phyloP scores from a whole-genome alignment of 768 basidiomycete species.

The Suillus variegatus region DNA sequence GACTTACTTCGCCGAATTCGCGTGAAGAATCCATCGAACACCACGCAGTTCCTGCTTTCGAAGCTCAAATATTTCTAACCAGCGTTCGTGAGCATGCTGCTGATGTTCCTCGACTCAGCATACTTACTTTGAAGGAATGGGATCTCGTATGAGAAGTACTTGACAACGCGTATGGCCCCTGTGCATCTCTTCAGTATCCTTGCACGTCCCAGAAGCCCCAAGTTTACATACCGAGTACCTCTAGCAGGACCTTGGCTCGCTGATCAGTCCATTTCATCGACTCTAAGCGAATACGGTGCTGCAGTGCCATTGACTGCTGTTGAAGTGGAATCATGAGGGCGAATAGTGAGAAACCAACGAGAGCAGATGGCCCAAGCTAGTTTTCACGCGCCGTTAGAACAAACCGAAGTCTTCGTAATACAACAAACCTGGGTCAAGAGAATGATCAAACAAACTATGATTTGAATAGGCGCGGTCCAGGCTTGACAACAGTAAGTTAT shows the following conservation, averaged over 20 bases:
- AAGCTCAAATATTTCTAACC: slow-evolving; percentile 52
- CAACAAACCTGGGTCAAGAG: slow-evolving; percentile 51
- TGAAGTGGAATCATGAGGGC: slow-evolving; percentile 62
- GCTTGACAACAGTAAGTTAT: slow-evolving; percentile 28
- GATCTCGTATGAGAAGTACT: slow-evolving; percentile 73
- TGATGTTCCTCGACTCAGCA: not conserved
- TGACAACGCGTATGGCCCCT: slow-evolving; percentile 73
- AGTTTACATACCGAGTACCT: slow-evolving; percentile 50
- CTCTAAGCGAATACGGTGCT: slow-evolving; percentile 51
- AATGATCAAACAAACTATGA: slow-evolving; percentile 59
- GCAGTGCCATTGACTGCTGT: slow-evolving; percentile 60
- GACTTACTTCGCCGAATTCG: slow-evolving; percentile 62
- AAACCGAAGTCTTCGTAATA: not conserved
- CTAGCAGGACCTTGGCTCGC: slow-evolving; percentile 63
- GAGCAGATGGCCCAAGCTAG: slow-evolving; percentile 68
- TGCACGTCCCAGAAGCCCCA: not conserved
- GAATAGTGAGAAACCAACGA: slow-evolving; percentile 71
- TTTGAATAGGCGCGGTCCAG: slow-evolving; percentile 73
- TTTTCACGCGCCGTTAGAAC: not conserved
- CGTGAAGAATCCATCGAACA: slow-evolving; percentile 56
- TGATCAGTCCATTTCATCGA: slow-evolving; percentile 66
- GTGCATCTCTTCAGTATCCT: not conserved
- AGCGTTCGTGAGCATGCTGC: not conserved
- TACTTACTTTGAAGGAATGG: slow-evolving; percentile 63
- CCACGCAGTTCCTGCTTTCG: slow-evolving; percentile 57